Evolutionary conservation across 179 eudicot species (phyloP).

Genomic region (Silene vulgaris): DNA sequence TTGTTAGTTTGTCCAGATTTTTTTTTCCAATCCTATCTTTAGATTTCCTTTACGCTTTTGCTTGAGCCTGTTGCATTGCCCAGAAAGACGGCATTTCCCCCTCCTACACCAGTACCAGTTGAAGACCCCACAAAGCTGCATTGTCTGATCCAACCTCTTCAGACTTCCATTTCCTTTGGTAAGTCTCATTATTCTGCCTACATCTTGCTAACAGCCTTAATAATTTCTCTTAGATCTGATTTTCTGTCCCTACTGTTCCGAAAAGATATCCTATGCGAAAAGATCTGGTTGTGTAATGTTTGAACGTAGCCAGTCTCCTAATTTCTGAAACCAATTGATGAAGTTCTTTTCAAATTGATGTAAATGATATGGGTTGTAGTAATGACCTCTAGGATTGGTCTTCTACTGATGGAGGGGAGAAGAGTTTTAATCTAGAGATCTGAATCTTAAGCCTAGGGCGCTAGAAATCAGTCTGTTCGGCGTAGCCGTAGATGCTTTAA

Average conservation of each 20-base stretch:
- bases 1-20: constrained; percentile 4
- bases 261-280: constrained; percentile 14
- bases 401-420: not conserved
- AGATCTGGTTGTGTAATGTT: not conserved
- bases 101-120: constrained; percentile 74
- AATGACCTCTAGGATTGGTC: constrained; percentile 7
- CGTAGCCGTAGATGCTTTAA: not conserved
- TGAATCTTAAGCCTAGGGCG: not conserved
- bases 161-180: constrained; percentile 45
- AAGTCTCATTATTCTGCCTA: constrained; percentile 31
- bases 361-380: constrained; percentile 8
- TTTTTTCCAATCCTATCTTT: not conserved
- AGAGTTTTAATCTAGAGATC: not conserved
- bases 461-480: not conserved
- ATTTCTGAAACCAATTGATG: constrained; percentile 13
- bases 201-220: constrained; percentile 22
- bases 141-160: constrained; percentile 37
- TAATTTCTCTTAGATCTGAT: constrained; percentile 21
- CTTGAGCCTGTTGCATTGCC: constrained; percentile 25
- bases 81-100: constrained; percentile 49
- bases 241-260: constrained; percentile 18
- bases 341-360: not conserved
- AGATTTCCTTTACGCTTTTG: constrained; percentile 14
- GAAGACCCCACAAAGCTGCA: constrained; percentile 61
- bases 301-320: not conserved